Evolutionary conservation across 1,139 yeast genomes (phyloP).

Genomic region (Suhomyces wounanorum): DNA sequence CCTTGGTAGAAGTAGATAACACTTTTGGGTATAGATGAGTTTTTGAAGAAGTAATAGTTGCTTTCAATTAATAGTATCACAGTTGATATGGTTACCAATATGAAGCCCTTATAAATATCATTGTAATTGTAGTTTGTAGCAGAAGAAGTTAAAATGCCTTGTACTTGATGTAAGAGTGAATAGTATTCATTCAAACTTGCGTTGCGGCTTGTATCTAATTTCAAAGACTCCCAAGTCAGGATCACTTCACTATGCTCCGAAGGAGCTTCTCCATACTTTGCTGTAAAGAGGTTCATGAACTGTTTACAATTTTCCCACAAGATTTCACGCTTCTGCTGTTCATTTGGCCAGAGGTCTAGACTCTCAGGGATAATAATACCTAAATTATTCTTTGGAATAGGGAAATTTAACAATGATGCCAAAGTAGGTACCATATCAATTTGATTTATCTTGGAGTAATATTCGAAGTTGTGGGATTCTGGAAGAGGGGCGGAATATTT

Average conservation of each 20-base stretch:
- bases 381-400: slow-evolving; percentile 82
- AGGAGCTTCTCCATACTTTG: slow-evolving; percentile 23
- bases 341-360: slow-evolving; percentile 51
- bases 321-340: slow-evolving; percentile 40
- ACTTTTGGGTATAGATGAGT: slow-evolving; percentile 12
- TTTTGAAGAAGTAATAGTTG: slow-evolving; percentile 20
- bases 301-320: slow-evolving; percentile 66
- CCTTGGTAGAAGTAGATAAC: slow-evolving; percentile 27
- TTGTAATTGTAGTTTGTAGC: slow-evolving; percentile 73
- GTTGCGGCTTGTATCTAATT: not conserved
- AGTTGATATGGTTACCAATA: slow-evolving; percentile 24
- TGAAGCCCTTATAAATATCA: slow-evolving; percentile 53
- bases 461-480: slow-evolving; percentile 47
- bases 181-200: slow-evolving; percentile 24
- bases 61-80: slow-evolving; percentile 22
- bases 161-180: slow-evolving; percentile 50
- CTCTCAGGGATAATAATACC: slow-evolving; percentile 70
- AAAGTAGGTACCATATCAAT: slow-evolving; percentile 89
- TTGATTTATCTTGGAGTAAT: slow-evolving; percentile 62
- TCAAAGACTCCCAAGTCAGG: slow-evolving; percentile 16
- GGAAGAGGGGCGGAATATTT: slow-evolving; percentile 39
- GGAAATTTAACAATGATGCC: slow-evolving; percentile 69
- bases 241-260: slow-evolving; percentile 12
- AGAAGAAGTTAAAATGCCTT: slow-evolving; percentile 57
- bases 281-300: slow-evolving; percentile 39